Evolutionary conservation across 2,329 filamentous ascomycete species (phyloP), one percentile per base, ranked within the genome.

Genomic region (Chaetomiaceae sp.): DNA sequence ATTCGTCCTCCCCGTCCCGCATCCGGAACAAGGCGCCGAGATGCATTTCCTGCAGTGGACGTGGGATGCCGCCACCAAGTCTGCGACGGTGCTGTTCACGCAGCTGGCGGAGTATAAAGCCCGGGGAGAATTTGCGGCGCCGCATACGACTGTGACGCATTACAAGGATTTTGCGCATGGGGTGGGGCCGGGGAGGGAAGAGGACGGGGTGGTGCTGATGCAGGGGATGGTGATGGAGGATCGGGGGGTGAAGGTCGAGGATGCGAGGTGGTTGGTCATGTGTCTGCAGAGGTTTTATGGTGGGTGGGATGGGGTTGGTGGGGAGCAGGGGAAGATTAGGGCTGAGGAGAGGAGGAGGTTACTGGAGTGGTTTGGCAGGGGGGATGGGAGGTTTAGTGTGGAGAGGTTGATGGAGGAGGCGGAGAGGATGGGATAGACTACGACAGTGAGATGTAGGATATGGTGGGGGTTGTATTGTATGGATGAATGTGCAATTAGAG

Each of bases 41-140:
- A 91, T 99, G 42, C 94, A 99, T 72, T 96, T 95, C 70, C 72
- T 99, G 58, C 92, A 99, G 72, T 99, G 95, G 90, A 88, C 88
- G 0, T 96, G 96, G 71, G 91, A 95, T 56, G 73, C 71, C 20
- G 74, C 74, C 53, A 80, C 78, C 17, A 73, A 79, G 56, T 86
- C 84, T 3, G 82, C 81, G 55, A 89, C 87, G 0, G 85, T 97
- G 6, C 83, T 99, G 31, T 97, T 99, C 73, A 99, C 94, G 0
- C 88, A 94, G 66, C 79, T 99, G 29, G 92, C 89, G 15, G 90
- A 96, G 68, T 99, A 88, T 75, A 96, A 97, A 77, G 74, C 89
- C 54, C 81, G 92, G 47, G 91, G 91, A 47, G 89, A 96, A 70
- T 99, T 84, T 66, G 90, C 90, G 40, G 83, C 87, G 70, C 91